Conservation (phyloP, 352 stramenopile species). For the Pythium phragmitis region DNA sequence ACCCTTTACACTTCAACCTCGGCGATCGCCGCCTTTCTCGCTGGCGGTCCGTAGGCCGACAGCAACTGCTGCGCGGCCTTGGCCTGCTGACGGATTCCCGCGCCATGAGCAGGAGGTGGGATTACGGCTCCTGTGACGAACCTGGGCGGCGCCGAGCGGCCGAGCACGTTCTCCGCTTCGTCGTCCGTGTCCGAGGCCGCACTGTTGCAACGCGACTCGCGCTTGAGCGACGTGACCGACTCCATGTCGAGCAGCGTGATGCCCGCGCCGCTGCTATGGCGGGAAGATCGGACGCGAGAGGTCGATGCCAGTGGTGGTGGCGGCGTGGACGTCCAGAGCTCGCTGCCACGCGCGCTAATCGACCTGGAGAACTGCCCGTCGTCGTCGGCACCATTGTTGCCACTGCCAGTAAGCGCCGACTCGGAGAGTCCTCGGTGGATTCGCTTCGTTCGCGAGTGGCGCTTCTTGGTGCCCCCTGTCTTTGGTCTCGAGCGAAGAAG, state of each 20-base stretch:
- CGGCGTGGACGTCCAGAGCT: constrained; percentile 16
- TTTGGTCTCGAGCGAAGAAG: constrained; percentile 29
- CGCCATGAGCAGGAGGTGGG: constrained; percentile 25
- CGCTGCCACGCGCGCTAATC: not conserved
- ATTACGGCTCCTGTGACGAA: not conserved
- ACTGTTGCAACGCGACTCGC: constrained; percentile 3
- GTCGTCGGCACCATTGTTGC: constrained; percentile 35
- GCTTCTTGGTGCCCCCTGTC: not conserved
- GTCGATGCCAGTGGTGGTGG: not conserved
- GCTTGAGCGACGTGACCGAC: constrained; percentile 3
- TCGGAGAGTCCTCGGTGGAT: constrained; percentile 31
- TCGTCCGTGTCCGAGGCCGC: constrained; percentile 3
- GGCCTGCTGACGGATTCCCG: constrained; percentile 61
- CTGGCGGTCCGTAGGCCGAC: constrained; percentile 41
- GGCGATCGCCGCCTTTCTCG: not conserved
- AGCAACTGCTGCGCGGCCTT: constrained; percentile 69
- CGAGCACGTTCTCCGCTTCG: constrained; percentile 18
- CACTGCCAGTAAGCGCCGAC: constrained; percentile 34
- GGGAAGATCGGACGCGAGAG: not conserved
- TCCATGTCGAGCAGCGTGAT: constrained; percentile 31
- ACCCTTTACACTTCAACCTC: constrained; percentile 29
- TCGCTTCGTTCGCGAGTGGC: constrained; percentile 8
- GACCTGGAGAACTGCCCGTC: constrained; percentile 16
- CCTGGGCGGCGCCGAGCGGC: constrained; percentile 15
- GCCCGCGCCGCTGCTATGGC: constrained; percentile 8